Evolutionary conservation across 2,329 filamentous ascomycete genomes (phyloP), one percentile per base, ranked within the genome.

Genomic region (Balansia obtecta): DNA sequence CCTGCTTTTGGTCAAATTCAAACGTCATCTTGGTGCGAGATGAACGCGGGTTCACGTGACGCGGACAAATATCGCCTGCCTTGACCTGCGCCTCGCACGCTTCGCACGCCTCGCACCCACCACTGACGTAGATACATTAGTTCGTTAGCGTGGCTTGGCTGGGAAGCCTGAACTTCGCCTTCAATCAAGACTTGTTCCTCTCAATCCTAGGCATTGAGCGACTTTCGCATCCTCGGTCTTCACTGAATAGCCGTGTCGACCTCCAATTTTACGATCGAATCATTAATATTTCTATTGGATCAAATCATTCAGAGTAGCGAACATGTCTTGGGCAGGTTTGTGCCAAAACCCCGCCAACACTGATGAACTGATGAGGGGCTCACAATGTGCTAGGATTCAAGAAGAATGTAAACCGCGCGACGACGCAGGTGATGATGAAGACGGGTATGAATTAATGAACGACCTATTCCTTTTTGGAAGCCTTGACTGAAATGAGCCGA

Each of bases 361-460:
- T 40, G 20, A 22, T 22, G 20, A 22, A 22, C 47, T 43, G 55
- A 59, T 48, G 54, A 56, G 55, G 55, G 53, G 57, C 59, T 59
- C 58, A 63, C 45, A n/a, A 61, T 67, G 58, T 67, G 55, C 45
- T 57, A 72, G 70, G 70, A 57, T 72, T 72, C 62, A 72, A 93
- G 75, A 95, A 95, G 70, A 94, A 94, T 82, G 90, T 97, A 75
- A 91, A 93, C 76, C 88, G 93, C 74, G 91, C 91, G 62, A 96
- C 91, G 70, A 98, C 94, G 72, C 90, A 96, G 83, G 91, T 97
- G 55, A 96, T 98, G 88, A 97, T 98, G 91, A 98, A 98, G 79
- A 95, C 90, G 52, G 88, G 84, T 86, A 68, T 56, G 75, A 62
- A 5, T 11, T n/a, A n/a, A n/a, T n/a, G n/a, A 37, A 37, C 15